Base-by-base conservation (phyloP, 2,329 filamentous ascomycete genomes). In the Domatiomyces catenatus region DNA sequence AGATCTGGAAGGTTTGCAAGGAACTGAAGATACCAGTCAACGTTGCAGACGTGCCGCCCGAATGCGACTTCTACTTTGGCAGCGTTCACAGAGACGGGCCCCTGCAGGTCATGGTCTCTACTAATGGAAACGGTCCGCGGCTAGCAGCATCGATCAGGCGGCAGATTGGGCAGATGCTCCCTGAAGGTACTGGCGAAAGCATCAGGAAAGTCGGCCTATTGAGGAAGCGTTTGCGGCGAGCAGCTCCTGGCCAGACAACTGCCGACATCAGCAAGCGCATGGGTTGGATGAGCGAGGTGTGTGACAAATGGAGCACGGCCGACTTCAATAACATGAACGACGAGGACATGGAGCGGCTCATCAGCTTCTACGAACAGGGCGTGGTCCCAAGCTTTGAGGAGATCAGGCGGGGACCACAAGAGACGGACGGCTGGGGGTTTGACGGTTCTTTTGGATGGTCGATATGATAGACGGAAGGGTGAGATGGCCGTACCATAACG, bases 61-160 rank as follows among this genome's bases (percentile, higher is more conserved):
- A 98, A 67, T 98, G 92, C 68, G 92, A 98, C 64, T 98, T 98
- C 65, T 98, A 95, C 74, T 98, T 98, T 70, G 92, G 92, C 55
- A 92, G 85, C 64, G 83, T 95, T 42, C 86, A 98, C 69, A 83
- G 92, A 48, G 92, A 98, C 65, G 92, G 92, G 0, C 92, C 92
- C 5, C 69, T 98, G 54, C 92, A 98, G 71, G 83, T 98, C 62
- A 98, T 98, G 92, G 90, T 98, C 60, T 93, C 86, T 70, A 98
- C 92, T 36, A 98, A 96, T 65, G 92, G 92, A 48, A 95, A 94
- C 64, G 92, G 92, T 0, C 92, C 92, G 0, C 82, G 90, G 63
- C 71, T 98, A 56, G 92, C 92, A 8, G 90, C 86, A 58, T 81
- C 89, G 46, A 84, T 98, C 48, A 74, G 90, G 49, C 77, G 83